Evolutionary conservation across 1,284 basidiomycete species (phyloP).

Genomic region (Kalmanozyma brasiliensis): DNA sequence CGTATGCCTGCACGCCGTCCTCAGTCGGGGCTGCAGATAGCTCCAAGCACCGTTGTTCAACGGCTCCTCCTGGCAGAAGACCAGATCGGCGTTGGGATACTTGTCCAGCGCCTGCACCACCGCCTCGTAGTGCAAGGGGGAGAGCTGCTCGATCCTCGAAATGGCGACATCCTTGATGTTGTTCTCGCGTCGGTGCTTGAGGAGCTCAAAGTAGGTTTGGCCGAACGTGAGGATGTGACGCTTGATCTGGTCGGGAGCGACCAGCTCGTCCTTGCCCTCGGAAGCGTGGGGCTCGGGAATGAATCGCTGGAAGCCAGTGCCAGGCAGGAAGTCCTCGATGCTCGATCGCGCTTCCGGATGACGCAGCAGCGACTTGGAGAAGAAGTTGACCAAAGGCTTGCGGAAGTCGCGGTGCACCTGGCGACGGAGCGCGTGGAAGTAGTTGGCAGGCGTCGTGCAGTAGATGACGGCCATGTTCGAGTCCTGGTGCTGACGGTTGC

Average conservation of each 20-base stretch:
- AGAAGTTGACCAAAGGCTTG: conserved; percentile 79
- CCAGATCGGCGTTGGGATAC: conserved; percentile 91
- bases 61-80: conserved; percentile 93
- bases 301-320: conserved; percentile 92
- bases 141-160: conserved; percentile 91
- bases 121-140: conserved; percentile 91
- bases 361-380: conserved; percentile 93
- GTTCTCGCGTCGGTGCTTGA: conserved; percentile 70
- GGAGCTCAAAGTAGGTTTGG: conserved; percentile 90
- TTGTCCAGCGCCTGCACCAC: conserved; percentile 73
- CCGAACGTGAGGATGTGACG: conserved; percentile 83
- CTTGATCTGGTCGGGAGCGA: conserved; percentile 84
- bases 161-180: conserved; percentile 87
- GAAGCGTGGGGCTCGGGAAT: conserved; percentile 82
- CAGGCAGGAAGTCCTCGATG: conserved; percentile 86
- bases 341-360: conserved; percentile 90
- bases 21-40: conserved; percentile 82
- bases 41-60: conserved; percentile 80
- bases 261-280: conserved; percentile 73
- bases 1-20: conserved; percentile 62
- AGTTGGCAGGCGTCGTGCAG: conserved; percentile 74
- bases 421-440: conserved; percentile 68
- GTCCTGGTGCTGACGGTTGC: conserved; percentile 96
- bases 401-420: conserved; percentile 68
- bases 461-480: conserved; percentile 99